Evolutionary conservation across 768 basidiomycete species (phyloP).

Genomic region (Pleurotus sapidus): DNA sequence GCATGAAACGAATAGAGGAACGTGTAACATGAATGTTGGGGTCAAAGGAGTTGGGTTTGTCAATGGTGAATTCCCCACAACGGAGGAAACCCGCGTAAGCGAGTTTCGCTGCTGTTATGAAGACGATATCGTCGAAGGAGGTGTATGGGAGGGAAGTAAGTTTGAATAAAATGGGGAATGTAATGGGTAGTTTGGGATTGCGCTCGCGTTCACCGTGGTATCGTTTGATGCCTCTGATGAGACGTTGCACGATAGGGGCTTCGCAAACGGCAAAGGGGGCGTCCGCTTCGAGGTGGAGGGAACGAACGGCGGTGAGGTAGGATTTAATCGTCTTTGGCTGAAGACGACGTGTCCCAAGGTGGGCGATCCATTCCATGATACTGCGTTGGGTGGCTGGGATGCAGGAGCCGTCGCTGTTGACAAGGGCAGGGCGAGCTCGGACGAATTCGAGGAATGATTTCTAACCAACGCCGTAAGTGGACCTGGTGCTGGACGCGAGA

Average conservation of each 20-base stretch:
- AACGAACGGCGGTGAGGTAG: too few species aligned
- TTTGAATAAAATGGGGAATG: background rate
- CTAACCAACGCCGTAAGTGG: slow-evolving; percentile 11
- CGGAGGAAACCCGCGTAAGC: slow-evolving; percentile 13
- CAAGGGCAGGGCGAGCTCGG: slow-evolving; percentile 13
- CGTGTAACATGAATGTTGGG: too few species aligned
- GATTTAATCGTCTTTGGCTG: slow-evolving; percentile 12
- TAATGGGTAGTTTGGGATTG: slow-evolving; percentile 21
- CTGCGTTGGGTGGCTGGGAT: slow-evolving; percentile 13
- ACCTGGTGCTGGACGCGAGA: slow-evolving; percentile 8
- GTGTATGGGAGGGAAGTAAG: slow-evolving; percentile 8
- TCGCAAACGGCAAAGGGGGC: slow-evolving; percentile 15
- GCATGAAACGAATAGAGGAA: too few species aligned
- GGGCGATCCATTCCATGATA: slow-evolving; percentile 15
- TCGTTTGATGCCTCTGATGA: slow-evolving; percentile 30
- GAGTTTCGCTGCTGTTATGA: slow-evolving; percentile 16
- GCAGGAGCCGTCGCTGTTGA: slow-evolving; percentile 8
- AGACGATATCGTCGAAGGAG: slow-evolving; percentile 1
- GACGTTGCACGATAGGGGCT: slow-evolving; percentile 22
- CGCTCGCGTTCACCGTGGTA: slow-evolving; percentile 22
- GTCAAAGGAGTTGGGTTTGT: too few species aligned
- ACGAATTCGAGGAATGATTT: slow-evolving; percentile 25
- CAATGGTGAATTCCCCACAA: too few species aligned
- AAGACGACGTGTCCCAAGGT: slow-evolving; percentile 16
- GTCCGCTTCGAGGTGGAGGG: slow-evolving; percentile 27